Conservation (phyloP, 345 rosid species). For the Eutrema japonicum region DNA sequence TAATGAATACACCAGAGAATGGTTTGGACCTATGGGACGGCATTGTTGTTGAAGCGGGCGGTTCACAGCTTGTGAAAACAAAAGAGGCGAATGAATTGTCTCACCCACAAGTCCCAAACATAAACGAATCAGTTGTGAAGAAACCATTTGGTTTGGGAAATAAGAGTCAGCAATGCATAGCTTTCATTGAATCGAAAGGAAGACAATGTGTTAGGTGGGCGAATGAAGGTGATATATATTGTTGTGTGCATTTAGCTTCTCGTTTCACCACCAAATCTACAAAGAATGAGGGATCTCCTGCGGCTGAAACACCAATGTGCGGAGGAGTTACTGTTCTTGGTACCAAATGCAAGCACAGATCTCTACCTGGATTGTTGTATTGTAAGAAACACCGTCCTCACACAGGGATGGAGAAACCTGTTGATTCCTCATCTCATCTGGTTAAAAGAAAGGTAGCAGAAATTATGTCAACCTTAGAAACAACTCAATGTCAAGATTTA, state of each 20-base stretch:
- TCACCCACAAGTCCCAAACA: conserved; percentile 34
- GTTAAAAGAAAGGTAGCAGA: conserved; percentile 66
- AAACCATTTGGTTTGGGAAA: conserved; percentile 58
- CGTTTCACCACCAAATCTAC: conserved; percentile 72
- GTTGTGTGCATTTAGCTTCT: conserved; percentile 98
- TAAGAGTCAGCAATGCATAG: conserved; percentile 83
- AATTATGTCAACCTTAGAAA: conserved; percentile 48
- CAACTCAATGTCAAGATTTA: conserved; percentile 51
- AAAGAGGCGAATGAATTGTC: conserved; percentile 38
- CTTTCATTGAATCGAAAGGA: conserved; percentile 92
- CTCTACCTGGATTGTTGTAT: conserved; percentile 74
- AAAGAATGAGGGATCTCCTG: conserved; percentile 59
- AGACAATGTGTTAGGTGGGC: conserved; percentile 99
- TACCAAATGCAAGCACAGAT: conserved; percentile 90
- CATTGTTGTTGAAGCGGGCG: conserved; percentile 66
- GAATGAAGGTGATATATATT: conserved; percentile 93
- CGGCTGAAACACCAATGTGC: conserved; percentile 70
- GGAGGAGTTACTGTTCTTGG: conserved; percentile 97
- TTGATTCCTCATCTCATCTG: conserved; percentile 42
- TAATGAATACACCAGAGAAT: conserved; percentile 49
- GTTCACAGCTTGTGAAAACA: conserved; percentile 47
- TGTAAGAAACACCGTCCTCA: conserved; percentile 94
- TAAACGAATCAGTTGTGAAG: conserved; percentile 47
- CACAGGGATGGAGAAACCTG: conserved; percentile 40
- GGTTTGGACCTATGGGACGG: conserved; percentile 72